Evolutionary conservation across 345 rosid genomes (phyloP).

Genomic region (Hypericum androsaemum): DNA sequence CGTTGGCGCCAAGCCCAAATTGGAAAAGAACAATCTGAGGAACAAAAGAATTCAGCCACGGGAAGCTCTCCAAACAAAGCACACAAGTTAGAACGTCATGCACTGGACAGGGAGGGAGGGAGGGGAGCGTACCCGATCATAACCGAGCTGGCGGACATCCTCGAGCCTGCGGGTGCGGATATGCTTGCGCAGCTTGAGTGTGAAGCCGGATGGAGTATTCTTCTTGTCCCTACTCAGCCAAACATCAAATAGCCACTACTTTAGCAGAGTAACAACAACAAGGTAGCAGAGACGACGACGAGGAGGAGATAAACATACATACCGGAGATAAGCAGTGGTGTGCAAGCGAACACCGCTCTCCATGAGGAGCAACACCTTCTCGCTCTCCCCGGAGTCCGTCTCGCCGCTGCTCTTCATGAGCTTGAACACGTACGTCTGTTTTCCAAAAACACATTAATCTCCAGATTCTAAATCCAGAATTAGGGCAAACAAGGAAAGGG

Average conservation of each 20-base stretch:
- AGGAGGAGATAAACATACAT: not conserved
- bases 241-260: not conserved
- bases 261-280: not conserved
- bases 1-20: slow-evolving; percentile 83
- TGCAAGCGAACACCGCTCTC: slow-evolving; percentile 94
- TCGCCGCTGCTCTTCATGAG: slow-evolving; percentile 94
- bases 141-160: slow-evolving; percentile 96
- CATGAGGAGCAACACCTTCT: slow-evolving; percentile 80
- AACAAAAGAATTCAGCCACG: not conserved
- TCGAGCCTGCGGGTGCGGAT: slow-evolving; percentile 90
- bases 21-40: slow-evolving; percentile 82
- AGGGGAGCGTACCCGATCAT: slow-evolving; percentile 61
- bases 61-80: not conserved
- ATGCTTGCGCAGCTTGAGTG: slow-evolving; percentile 86
- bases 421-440: slow-evolving; percentile 89
- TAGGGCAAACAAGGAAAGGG: too few relatives aligned
- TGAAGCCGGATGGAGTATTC: slow-evolving; percentile 96
- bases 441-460: not conserved
- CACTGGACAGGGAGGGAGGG: slow-evolving; percentile 1
- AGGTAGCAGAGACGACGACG: not conserved
- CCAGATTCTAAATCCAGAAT: too few relatives aligned
- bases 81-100: too few relatives aligned
- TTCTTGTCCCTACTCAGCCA: slow-evolving; percentile 64
- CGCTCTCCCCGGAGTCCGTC: slow-evolving; percentile 97
- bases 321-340: slow-evolving; percentile 84